Percentiles rank a stretch among this genome's conserved stretches.
Evolutionary conservation across 352 stramenopile genomes (phyloP).

Genomic region (Peronospora belbahrii): DNA sequence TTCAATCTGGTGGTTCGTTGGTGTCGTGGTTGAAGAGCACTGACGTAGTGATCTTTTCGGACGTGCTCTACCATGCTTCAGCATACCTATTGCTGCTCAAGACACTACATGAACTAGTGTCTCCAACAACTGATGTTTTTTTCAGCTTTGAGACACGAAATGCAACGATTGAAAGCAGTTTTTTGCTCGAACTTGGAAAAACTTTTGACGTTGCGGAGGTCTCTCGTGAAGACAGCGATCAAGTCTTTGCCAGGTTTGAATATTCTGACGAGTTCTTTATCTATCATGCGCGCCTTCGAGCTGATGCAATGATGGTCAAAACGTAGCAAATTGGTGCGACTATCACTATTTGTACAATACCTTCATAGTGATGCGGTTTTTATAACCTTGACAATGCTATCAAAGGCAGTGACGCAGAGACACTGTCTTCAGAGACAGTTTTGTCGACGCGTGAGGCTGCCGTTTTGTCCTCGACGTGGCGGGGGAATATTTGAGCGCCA

Average conservation of each 20-base stretch:
- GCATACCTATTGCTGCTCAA: slow-evolving; percentile 31
- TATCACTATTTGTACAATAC: slow-evolving; percentile 15
- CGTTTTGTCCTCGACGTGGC: background rate
- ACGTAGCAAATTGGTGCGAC: slow-evolving; percentile 1
- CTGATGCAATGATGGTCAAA: slow-evolving; percentile 5
- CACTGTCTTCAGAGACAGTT: background rate
- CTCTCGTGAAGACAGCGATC: slow-evolving; percentile 6
- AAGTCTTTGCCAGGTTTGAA: slow-evolving; percentile 27
- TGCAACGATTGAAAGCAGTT: slow-evolving; percentile 28
- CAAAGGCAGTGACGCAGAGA: background rate
- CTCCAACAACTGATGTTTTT: slow-evolving; percentile 23
- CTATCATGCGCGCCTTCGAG: slow-evolving; percentile 27
- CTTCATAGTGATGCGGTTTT: slow-evolving; percentile 2
- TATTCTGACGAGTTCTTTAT: slow-evolving; percentile 41
- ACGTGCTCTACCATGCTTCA: slow-evolving; percentile 41
- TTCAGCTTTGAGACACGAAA: slow-evolving; percentile 46
- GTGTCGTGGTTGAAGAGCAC: slow-evolving; percentile 17
- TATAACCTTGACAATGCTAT: slow-evolving; percentile 19
- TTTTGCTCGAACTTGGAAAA: slow-evolving; percentile 24
- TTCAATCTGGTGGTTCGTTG: slow-evolving; percentile 16
- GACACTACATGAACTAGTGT: slow-evolving; percentile 27
- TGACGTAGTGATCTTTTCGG: slow-evolving; percentile 43
- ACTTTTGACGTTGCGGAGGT: slow-evolving; percentile 27
- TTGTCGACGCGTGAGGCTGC: background rate
- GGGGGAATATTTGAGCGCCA: slow-evolving; percentile 17